phyloP scores from a whole-genome alignment of 139 green algal species.

The Gonium pectorale region DNA sequence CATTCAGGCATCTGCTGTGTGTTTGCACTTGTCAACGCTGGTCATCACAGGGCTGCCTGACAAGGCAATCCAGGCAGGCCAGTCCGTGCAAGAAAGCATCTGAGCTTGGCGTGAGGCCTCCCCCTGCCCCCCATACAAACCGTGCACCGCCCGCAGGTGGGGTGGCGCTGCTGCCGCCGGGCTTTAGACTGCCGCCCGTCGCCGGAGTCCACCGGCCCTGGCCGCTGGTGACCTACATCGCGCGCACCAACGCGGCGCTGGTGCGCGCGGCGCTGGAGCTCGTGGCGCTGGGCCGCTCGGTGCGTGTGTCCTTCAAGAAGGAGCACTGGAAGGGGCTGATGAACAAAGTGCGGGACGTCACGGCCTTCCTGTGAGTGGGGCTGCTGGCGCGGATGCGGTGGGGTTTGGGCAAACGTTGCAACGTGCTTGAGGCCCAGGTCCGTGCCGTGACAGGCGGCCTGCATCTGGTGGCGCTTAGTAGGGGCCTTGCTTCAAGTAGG shows the following conservation, averaged over 20 bases:
- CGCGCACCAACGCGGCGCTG: conserved; percentile 10
- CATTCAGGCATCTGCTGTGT: neutral
- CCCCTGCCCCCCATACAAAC: neutral
- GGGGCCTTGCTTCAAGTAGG: no score
- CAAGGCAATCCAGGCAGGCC: no score
- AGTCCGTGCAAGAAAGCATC: neutral
- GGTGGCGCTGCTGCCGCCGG: neutral
- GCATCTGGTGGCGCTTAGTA: no score
- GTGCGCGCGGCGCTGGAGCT: neutral
- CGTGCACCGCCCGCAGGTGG: neutral
- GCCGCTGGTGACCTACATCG: neutral
- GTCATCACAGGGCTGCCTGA: neutral
- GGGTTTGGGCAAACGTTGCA: no score
- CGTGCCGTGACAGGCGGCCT: no score
- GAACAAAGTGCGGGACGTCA: no score
- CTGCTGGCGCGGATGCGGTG: no score
- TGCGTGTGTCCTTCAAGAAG: no score
- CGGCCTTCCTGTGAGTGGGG: no score
- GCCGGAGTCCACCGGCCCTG: neutral
- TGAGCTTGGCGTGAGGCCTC: neutral
- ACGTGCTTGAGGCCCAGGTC: no score
- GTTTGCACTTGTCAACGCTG: neutral
- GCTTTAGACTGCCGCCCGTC: neutral
- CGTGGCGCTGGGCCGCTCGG: no score
- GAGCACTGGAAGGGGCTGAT: no score